Conservation (phyloP, 441 rosid genomes). For the Pelargonium fulgidum region DNA sequence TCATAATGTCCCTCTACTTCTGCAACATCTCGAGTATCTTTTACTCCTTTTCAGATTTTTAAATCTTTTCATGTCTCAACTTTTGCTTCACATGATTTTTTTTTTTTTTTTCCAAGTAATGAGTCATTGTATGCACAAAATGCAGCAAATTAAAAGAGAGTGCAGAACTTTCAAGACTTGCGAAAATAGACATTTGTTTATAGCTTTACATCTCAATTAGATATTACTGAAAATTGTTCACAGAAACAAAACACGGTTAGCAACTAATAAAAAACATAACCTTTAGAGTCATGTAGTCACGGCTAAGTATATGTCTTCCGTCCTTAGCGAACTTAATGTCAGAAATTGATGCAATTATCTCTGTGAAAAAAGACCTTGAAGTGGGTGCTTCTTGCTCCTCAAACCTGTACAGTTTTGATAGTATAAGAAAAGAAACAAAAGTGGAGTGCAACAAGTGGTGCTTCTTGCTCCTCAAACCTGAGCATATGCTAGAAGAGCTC, state of each 20-base stretch:
- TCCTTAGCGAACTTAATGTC: constrained; percentile 88
- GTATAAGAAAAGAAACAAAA: constrained; percentile 1
- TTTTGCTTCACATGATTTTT: too few relatives aligned
- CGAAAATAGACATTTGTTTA: too few relatives aligned
- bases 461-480: neutral
- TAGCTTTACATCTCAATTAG: neutral
- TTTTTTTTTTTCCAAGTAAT: too few relatives aligned
- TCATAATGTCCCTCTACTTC: too few relatives aligned
- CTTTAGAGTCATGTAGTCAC: constrained; percentile 99
- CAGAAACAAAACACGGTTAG: neutral
- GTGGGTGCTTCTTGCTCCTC: constrained; percentile 94
- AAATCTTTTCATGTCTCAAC: too few relatives aligned
- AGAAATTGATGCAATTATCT: constrained; percentile 96
- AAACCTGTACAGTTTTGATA: constrained; percentile 47
- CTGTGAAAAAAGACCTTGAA: constrained; percentile 92
- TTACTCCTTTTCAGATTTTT: too few relatives aligned
- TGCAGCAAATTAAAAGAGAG: too few relatives aligned
- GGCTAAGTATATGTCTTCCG: constrained; percentile 92
- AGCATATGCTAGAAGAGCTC: constrained; percentile 6
- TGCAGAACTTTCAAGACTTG: too few relatives aligned
- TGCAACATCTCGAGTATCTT: too few relatives aligned
- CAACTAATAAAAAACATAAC: constrained; percentile 31
- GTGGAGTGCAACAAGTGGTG: constrained; percentile 7
- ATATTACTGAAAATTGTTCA: too few relatives aligned
- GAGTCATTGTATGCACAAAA: too few relatives aligned